Evolutionary conservation across 2,329 filamentous ascomycete species (phyloP).

Genomic region (Ophiostoma quercus): DNA sequence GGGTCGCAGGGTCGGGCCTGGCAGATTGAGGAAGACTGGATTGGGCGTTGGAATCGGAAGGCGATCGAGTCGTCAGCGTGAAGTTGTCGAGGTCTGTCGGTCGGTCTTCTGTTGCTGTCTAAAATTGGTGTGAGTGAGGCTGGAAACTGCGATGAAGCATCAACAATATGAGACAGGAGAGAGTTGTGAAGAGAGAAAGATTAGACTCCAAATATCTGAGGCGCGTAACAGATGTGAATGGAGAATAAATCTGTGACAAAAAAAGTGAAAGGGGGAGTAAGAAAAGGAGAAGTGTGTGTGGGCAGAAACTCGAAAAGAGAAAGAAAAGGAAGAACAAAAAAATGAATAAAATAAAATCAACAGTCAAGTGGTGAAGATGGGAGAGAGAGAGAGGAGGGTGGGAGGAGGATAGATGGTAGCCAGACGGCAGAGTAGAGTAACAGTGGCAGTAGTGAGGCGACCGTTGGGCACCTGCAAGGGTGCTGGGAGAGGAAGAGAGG

Average conservation of each 20-base stretch:
- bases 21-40: not conserved
- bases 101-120: not conserved
- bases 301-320: not conserved
- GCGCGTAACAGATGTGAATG: constrained; percentile 12
- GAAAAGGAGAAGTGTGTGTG: not conserved
- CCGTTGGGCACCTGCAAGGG: constrained; percentile 23
- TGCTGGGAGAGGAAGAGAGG: not conserved
- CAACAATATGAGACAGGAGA: not conserved
- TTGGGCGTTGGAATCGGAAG: not conserved
- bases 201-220: not conserved
- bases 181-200: not conserved
- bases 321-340: not conserved
- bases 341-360: not conserved
- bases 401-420: constrained; percentile 1
- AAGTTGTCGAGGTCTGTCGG: not conserved
- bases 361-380: not conserved
- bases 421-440: not conserved
- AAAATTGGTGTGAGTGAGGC: not conserved
- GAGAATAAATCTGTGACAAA: not conserved
- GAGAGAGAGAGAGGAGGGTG: not conserved
- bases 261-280: not conserved
- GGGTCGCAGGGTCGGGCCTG: constrained; percentile 2
- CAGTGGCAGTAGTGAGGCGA: constrained; percentile 1
- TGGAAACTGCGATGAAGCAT: not conserved
- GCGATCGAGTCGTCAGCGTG: not conserved